Evolutionary conservation across 2,329 filamentous ascomycete genomes (phyloP), one percentile per base, ranked within the genome.

Genomic region (Graphilbum sp.): DNA sequence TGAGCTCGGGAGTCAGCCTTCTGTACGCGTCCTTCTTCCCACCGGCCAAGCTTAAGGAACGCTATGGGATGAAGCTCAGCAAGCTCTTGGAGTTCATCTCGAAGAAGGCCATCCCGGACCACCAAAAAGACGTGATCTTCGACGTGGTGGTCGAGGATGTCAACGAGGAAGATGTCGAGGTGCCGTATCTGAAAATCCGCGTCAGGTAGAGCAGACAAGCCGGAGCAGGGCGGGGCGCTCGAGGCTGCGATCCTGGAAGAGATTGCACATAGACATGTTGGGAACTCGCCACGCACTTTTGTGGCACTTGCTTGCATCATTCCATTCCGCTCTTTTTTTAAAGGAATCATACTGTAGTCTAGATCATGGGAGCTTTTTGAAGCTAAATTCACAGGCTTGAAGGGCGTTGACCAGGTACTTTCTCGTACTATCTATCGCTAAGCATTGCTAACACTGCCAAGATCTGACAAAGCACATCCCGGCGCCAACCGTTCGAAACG

Each of bases 91-190:
- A 88, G 61, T 74, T 72, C 34, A 81, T 98, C 45, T 92, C 84
- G 44, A 93, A 88, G 69, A 95, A 94, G 66, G 70, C 79, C 2
- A 79, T 98, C 41, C 88, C 90, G 0, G 71, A 74, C 4, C 88
- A 96, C 55, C 85, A 94, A 63, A 90, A 82, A 67, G 88, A 94
- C 51, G 74, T 96, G 45, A 95, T 96, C 50, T 92, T 96, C 53
- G 90, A 96, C 64, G 81, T 95, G 47, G 92, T 90, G 7, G 84
- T 81, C 0, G 88, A 96, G 55, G 90, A 96, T 53, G 64, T 74
- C 52, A 78, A 75, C 4, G 88, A 82, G 45, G 85, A 96, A 61
- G 90, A 98, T 56, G 88, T 96, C 2, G 90, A 98, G 61, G 81
- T 96, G 47, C 90, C 90, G 4, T 96, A 94, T 57, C 84, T 96